phyloP scores from a whole-genome alignment of 2,329 filamentous ascomycete species.

The Trichoderma gracile region DNA sequence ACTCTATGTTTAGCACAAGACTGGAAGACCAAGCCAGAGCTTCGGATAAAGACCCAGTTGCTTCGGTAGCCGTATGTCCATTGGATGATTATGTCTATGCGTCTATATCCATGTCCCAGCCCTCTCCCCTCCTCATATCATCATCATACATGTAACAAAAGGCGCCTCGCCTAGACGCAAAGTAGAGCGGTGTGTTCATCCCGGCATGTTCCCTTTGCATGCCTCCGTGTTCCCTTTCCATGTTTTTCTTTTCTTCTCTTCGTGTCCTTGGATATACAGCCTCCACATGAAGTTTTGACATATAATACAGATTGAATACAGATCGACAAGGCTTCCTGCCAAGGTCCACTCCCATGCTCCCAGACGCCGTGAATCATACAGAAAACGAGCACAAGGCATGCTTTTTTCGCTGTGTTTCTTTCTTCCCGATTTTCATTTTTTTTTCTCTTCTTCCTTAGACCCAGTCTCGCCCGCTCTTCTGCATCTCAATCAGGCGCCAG shows the following conservation, averaged over 20 bases:
- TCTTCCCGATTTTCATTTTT: background rate
- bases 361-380: conserved; percentile 28
- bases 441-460: conserved; percentile 43
- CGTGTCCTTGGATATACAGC: conserved; percentile 24
- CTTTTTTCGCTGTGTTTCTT: background rate
- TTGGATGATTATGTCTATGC: conserved; percentile 26
- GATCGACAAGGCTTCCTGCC: conserved; percentile 28
- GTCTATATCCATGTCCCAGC: conserved; percentile 29
- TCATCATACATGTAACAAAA: conserved; percentile 24
- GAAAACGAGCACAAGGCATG: conserved; percentile 20
- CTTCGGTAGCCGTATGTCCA: background rate
- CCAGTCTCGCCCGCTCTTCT: conserved; percentile 95
- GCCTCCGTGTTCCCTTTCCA: conserved; percentile 26
- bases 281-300: conserved; percentile 31
- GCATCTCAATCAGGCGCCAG: conserved; percentile 96
- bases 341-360: conserved; percentile 28
- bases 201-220: conserved; percentile 33
- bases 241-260: conserved; percentile 1
- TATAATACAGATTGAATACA: conserved; percentile 38
- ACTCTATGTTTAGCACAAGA: background rate
- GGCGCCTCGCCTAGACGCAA: conserved; percentile 27
- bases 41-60: background rate
- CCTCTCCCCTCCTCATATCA: conserved; percentile 1
- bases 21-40: background rate
- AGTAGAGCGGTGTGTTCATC: conserved; percentile 40